A percentile compares a stretch with the other conserved stretches of the same genome.
Evolutionary conservation across 495 filamentous ascomycete genomes (phyloP).

Genomic region (Trichoderma gamsii): DNA sequence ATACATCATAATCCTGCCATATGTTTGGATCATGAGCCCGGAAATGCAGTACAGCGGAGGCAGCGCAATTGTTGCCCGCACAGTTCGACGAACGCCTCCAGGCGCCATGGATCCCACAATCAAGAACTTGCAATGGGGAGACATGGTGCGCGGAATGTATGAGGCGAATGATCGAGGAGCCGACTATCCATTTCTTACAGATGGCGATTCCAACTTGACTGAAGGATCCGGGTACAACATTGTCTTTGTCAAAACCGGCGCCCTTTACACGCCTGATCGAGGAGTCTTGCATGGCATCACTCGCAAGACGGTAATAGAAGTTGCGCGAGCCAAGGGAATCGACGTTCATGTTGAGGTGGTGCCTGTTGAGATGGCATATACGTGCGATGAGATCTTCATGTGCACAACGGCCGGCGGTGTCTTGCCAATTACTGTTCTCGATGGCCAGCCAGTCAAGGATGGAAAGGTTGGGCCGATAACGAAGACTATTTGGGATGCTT

Average conservation of each 20-base stretch:
- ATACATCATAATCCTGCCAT: slow-evolving; percentile 36
- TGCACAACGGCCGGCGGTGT: slow-evolving; percentile 37
- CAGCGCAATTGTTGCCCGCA: slow-evolving; percentile 34
- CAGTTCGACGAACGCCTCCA: slow-evolving; percentile 31
- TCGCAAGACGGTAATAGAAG: slow-evolving; percentile 32
- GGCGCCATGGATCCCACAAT: slow-evolving; percentile 36
- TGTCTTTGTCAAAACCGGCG: slow-evolving; percentile 28
- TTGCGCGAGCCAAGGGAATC: slow-evolving; percentile 23
- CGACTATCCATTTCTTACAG: slow-evolving; percentile 34
- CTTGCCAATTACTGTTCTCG: slow-evolving; percentile 35
- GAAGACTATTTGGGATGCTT: slow-evolving; percentile 37
- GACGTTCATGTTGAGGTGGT: slow-evolving; percentile 27
- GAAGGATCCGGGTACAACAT: slow-evolving; percentile 30
- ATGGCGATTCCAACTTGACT: slow-evolving; percentile 33
- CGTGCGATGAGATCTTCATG: slow-evolving; percentile 35
- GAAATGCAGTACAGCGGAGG: slow-evolving; percentile 32
- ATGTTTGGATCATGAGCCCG: slow-evolving; percentile 38
- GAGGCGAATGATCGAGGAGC: slow-evolving; percentile 25
- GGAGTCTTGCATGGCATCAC: slow-evolving; percentile 33
- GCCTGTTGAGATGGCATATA: slow-evolving; percentile 29
- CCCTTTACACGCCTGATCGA: slow-evolving; percentile 30
- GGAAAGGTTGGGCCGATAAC: slow-evolving; percentile 34
- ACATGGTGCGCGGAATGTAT: slow-evolving; percentile 31
- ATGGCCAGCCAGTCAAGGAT: slow-evolving; percentile 30
- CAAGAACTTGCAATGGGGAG: slow-evolving; percentile 41